Base-by-base conservation (phyloP, 805 yeast species). In the Yarrowia alimentaria region DNA sequence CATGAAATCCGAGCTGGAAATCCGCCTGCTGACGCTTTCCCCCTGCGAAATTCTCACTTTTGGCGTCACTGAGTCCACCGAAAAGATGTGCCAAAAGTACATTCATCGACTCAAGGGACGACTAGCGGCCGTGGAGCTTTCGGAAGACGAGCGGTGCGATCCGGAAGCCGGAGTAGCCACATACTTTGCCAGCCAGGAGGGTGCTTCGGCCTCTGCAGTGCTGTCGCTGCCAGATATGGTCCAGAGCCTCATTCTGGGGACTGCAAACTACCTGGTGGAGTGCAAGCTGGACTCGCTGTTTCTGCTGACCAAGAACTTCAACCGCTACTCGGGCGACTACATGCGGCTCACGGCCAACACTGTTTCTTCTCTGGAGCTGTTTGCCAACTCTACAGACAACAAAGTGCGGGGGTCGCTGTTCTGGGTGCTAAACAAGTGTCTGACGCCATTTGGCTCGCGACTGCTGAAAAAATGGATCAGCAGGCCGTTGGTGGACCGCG, bases 361-460 rank as follows among this genome's bases (percentile, higher is more conserved):
- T 0, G 57, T 93, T 4, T 73, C 74, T 24, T 80, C 85, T 33
- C 67, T 93, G 16, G 97, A 93, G 60, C 75, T 93, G 1, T 87
- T 85, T 59, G 68, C 70, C 16, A 86, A 86, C 58, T 67, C 73
- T 3, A 79, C 93, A 0, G 80, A 80, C 55, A 63, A 68, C 10
- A 67, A 72, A 4, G 70, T 69, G 7, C 66, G 72, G 24, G 98
- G 97, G 0, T 79, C 96, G 0, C 67, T 91, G 11, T 63, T 85
- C 12, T 86, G 94, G 89, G 69, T 87, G 2, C 58, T 93, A 54
- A 85, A 91, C 62, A 89, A 84, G 57, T 86, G 98, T 0, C 68
- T 78, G 25, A 86, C 98, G 0, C 71, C 75, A 21, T 83, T 83
- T 64, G 99, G 99, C 0, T 71, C 79, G 1, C 71, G 74, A 54